phyloP scores from a whole-genome alignment of 331 rosid genomes.

The Rhamnella rubrinervis region DNA sequence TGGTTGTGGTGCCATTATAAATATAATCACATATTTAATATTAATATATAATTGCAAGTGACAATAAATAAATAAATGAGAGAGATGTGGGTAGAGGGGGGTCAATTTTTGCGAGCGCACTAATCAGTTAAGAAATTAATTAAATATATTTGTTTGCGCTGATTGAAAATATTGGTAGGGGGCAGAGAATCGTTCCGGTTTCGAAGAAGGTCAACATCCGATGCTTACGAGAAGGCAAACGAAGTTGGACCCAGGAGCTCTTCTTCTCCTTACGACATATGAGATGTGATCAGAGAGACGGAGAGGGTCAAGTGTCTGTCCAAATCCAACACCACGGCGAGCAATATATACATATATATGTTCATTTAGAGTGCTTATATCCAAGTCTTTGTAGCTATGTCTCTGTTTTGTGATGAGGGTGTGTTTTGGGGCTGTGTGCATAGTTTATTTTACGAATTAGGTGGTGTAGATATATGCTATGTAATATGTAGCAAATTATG shows the following conservation, averaged over 20 bases:
- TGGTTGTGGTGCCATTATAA: no score
- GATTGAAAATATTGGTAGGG: conserved; percentile 30
- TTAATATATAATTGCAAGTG: no score
- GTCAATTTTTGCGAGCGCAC: background rate
- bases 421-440: background rate
- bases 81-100: no score
- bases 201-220: conserved; percentile 71
- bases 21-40: no score
- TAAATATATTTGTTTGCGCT: background rate
- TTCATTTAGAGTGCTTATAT: background rate
- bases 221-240: conserved; percentile 57
- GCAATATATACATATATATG: background rate
- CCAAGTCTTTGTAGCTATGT: background rate
- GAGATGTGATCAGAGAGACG: conserved; percentile 35
- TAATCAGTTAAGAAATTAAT: background rate
- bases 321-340: background rate
- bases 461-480: conserved; percentile 3
- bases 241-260: conserved; percentile 49
- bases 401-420: background rate
- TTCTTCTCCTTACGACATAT: conserved; percentile 73
- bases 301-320: background rate
- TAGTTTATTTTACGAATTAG: background rate
- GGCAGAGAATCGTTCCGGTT: conserved; percentile 67
- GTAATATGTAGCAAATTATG: background rate
- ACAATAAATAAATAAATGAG: no score